These are phyloP conservation scores for Podaxis pistillaris DNA, from an alignment of 768 basidiomycete genomes.

Conservation along the genomic window DNA sequence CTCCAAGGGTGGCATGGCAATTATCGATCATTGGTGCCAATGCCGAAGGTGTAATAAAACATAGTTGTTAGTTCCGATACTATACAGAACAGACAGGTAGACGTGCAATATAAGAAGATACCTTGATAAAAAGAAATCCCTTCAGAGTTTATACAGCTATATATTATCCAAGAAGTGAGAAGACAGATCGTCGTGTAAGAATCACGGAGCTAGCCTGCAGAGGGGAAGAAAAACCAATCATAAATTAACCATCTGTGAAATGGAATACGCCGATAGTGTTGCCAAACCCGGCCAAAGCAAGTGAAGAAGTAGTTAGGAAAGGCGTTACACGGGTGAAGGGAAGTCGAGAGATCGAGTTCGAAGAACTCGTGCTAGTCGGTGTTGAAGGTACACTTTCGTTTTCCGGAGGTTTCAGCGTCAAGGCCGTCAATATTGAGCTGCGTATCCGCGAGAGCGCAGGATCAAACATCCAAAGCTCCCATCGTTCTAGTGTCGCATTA, in stretches of 20 bases:
- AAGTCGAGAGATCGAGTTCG: conserved; percentile 48
- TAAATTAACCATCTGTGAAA: conserved; percentile 25
- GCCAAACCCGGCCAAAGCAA: conserved; percentile 71
- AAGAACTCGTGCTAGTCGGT: conserved; percentile 18
- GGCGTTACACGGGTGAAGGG: conserved; percentile 81
- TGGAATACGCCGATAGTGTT: conserved; percentile 70
- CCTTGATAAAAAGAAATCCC: background rate
- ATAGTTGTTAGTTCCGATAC: background rate
- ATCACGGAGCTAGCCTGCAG: background rate
- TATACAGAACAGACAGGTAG: conserved; percentile 5
- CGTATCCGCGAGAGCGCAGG: conserved; percentile 46
- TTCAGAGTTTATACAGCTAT: conserved; percentile 14
- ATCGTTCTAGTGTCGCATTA: conserved; percentile 66
- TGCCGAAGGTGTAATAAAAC: conserved; percentile 1
- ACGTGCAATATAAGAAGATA: background rate
- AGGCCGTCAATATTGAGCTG: conserved; percentile 48
- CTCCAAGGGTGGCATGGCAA: background rate
- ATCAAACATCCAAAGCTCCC: conserved; percentile 84
- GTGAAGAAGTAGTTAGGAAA: conserved; percentile 45
- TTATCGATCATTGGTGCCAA: background rate
- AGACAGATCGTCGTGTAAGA: background rate
- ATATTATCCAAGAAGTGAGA: conserved; percentile 4
- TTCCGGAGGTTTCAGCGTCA: conserved; percentile 29
- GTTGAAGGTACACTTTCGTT: conserved; percentile 21
- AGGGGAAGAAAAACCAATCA: background rate